Base-by-base conservation (phyloP, 495 filamentous ascomycete genomes). In the Clavariopsis aquatica region DNA sequence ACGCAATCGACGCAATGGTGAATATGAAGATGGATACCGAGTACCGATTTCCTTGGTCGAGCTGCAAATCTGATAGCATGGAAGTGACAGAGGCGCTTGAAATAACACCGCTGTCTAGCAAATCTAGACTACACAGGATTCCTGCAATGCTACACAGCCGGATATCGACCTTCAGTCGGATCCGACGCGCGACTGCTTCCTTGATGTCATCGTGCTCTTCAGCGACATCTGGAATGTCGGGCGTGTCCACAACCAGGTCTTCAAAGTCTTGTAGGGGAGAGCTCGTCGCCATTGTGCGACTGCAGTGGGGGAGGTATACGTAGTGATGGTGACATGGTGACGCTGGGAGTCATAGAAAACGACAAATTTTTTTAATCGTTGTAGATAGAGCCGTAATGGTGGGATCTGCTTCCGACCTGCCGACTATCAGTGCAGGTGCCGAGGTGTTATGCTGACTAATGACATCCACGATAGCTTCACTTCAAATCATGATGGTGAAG, bases 11-110 rank as follows among this genome's bases (percentile, higher is more conserved):
- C 13, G 87, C 81, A 60, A 91, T 81, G 27, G 89, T 91, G 77
- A 90, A 91, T 71, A 91, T 89, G 74, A 93, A 88, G 55, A 93
- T 92, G 26, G 86, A 80, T 17, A 91, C 82, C 9, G 84, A 88
- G 73, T 88, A 89, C 20, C 85, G 80, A 20, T 84, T 84, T 12
- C 86, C 87, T 36, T 74, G 63, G 31, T 83, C 80, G 29, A 92
- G 78, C 10, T 81, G 81, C 31, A 91, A 78, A 71, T 92, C 88
- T 2, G 72, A 53, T 27, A 86, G 77, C 85, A 91, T 88, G n/a
- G 82, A 87, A 0, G 89, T 91, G 36, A 91, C 87, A 8, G 88
- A 87, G 0, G 89, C 89, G 13, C 83, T 87, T 5, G 86, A 88
- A n/a, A 92, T 84, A 57, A 93, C 86, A n/a, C 86, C 87, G 45